Conservation (phyloP, 139 green algal genomes). For the Ostreobium quekettii region DNA sequence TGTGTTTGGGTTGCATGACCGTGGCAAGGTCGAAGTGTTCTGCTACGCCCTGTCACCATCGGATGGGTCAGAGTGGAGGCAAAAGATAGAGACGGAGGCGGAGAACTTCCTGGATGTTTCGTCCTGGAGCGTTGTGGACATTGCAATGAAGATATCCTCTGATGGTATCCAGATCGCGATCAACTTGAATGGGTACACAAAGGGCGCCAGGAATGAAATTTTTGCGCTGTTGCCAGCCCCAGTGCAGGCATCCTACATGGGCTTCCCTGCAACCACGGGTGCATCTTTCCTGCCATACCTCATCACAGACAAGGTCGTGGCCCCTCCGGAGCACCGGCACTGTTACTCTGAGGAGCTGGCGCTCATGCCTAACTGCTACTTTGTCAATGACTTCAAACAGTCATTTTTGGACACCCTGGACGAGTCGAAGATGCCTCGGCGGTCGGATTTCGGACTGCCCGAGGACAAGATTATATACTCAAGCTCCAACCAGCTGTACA, state of each 20-base stretch:
- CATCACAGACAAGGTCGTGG: conserved; percentile 69
- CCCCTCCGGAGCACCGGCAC: conserved; percentile 41
- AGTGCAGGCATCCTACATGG: conserved; percentile 78
- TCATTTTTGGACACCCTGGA: conserved; percentile 26
- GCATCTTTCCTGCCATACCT: conserved; percentile 76
- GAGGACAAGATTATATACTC: conserved; percentile 67
- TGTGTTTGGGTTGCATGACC: conserved; percentile 82
- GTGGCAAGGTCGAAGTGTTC: conserved; percentile 60
- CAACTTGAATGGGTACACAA: conserved; percentile 92
- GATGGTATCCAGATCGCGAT: conserved; percentile 71
- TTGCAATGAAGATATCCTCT: conserved; percentile 51
- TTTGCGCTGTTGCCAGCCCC: conserved; percentile 80
- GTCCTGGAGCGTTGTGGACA: conserved; percentile 30
- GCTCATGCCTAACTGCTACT: conserved; percentile 87
- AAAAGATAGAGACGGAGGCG: conserved; percentile 58
- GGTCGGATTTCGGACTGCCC: conserved; percentile 54
- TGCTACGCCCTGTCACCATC: conserved; percentile 71
- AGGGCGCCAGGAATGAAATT: conserved; percentile 86
- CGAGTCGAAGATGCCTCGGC: conserved; percentile 15
- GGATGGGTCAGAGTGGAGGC: conserved; percentile 67
- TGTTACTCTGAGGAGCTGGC: conserved; percentile 78
- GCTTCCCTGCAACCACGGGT: conserved; percentile 80
- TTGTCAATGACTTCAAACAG: conserved; percentile 87
- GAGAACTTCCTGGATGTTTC: conserved; percentile 78
- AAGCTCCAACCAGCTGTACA: conserved; percentile 89